Base-by-base conservation (phyloP, 2,329 filamentous ascomycete species). In the Colletotrichum acutatum region DNA sequence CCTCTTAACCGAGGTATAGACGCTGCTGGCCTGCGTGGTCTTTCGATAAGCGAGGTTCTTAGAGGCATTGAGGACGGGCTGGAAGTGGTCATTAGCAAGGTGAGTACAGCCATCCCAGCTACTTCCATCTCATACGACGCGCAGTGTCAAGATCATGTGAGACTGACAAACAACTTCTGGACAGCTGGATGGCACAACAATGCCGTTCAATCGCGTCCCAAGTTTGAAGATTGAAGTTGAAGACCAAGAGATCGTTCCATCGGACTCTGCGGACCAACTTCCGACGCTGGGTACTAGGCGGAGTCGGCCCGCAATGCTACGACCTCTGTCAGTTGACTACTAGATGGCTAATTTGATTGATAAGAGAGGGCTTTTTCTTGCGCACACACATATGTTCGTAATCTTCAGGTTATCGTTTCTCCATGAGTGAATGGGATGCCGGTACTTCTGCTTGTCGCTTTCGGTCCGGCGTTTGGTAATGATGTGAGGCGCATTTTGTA, bases 161-260 rank as follows among this genome's bases (percentile, higher is more conserved):
- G 14, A 24, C 68, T 70, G 32, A 63, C 59, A 32, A 7, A 7
- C 16, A 7, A 7, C 16, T n/a, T 37, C 52, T 37, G 22, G 11
- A 8, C 49, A 83, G 83, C 72, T 76, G 11, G 78, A 85, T 24
- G 83, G 82, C 19, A 77, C 76, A 9, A 59, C 52, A 1, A 77
- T 82, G 26, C 75, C 81, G 4, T 54, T 77, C 22, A 57, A 56
- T 5, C 62, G 68, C n/a, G 74, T 80, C 9, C 77, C 82, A 26
- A 84, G 84, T 73, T 79, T 86, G 63, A 76, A 80, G 66, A 60
- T 86, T 34, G 78, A 80, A 7, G 74, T 86, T 19, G 80, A 84
- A 68, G 77, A 80, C 37, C 79, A 82, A 71, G 69, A 78, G 6
- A 77, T 79, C 62, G 79, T 76, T 19, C 77, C 76, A 60, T 73